Percentiles rank a stretch among this genome's conserved stretches.
Conservation (phyloP, 1,139 yeast genomes). For the Pichia sp. region DNA sequence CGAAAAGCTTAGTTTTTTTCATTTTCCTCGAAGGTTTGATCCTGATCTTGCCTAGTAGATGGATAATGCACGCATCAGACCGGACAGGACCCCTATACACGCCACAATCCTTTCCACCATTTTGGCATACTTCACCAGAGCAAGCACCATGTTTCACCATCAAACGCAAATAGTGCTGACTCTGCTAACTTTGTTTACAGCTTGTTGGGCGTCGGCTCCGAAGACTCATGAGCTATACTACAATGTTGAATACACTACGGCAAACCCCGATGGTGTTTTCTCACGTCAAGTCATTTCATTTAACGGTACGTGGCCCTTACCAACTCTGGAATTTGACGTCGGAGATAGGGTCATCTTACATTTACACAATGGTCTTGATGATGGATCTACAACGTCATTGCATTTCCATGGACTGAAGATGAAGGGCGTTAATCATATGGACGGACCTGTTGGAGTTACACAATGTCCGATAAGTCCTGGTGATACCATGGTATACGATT, state of each 20-base stretch:
- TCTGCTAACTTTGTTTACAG: too few species aligned
- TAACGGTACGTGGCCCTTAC: conserved; percentile 70
- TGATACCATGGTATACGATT: conserved; percentile 54
- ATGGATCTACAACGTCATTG: conserved; percentile 44
- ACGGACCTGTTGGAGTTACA: conserved; percentile 71
- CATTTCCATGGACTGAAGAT: conserved; percentile 77
- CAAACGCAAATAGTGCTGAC: too few species aligned
- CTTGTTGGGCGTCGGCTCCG: neutral
- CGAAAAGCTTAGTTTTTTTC: too few species aligned
- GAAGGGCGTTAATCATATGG: conserved; percentile 55
- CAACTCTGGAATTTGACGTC: conserved; percentile 54
- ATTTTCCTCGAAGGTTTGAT: too few species aligned
- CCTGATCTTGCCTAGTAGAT: too few species aligned
- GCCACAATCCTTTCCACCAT: too few species aligned
- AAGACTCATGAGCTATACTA: conserved; percentile 31
- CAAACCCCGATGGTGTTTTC: conserved; percentile 58
- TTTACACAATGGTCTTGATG: conserved; percentile 50
- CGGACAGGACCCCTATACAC: too few species aligned
- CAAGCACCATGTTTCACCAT: too few species aligned
- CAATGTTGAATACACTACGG: conserved; percentile 48
- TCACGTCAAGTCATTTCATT: conserved; percentile 50
- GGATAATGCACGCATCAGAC: too few species aligned
- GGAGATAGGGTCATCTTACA: conserved; percentile 56
- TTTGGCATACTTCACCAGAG: too few species aligned
- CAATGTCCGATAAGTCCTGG: conserved; percentile 76